Evolutionary conservation across 2,329 filamentous ascomycete genomes (phyloP).

Genomic region (Emergomyces pasteurianus): DNA sequence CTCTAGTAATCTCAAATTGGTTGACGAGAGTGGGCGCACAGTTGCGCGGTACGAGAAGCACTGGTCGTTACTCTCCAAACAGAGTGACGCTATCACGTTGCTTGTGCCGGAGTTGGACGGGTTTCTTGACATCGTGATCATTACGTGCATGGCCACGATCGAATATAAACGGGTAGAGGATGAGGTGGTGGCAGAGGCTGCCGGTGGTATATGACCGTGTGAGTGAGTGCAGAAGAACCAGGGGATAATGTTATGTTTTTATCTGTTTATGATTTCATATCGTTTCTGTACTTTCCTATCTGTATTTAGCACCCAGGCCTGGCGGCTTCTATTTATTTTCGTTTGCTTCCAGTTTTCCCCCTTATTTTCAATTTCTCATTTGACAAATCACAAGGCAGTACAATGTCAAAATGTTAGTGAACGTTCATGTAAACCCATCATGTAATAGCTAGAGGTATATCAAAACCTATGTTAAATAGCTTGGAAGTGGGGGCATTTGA

Average conservation of each 20-base stretch:
- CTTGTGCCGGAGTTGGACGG: constrained; percentile 5
- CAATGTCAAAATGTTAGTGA: not conserved
- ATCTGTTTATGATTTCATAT: too few species aligned
- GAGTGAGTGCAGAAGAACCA: not conserved
- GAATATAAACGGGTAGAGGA: constrained; percentile 7
- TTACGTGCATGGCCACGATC: constrained; percentile 8
- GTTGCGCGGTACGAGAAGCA: constrained; percentile 9
- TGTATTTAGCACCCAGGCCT: not conserved
- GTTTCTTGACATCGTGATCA: constrained; percentile 10
- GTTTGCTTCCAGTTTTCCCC: not conserved
- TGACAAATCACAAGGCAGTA: not conserved
- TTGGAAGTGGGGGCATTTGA: too few species aligned
- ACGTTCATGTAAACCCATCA: not conserved
- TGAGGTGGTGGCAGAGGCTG: constrained; percentile 2
- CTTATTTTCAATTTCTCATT: not conserved
- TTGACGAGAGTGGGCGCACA: constrained; percentile 6
- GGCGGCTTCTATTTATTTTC: not conserved
- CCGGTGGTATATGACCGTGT: not conserved
- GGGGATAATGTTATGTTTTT: not conserved
- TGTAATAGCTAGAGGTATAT: not conserved
- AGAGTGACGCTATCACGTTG: constrained; percentile 4
- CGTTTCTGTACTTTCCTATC: not conserved
- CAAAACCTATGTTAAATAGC: too few species aligned
- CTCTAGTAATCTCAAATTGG: constrained; percentile 7
- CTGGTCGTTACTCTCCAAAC: not conserved